Percentiles rank a stretch among this genome's conserved stretches.
These are phyloP conservation scores for Neofusicoccum ribis DNA, from an alignment of 2,329 filamentous ascomycete species.

Conservation along the genomic window DNA sequence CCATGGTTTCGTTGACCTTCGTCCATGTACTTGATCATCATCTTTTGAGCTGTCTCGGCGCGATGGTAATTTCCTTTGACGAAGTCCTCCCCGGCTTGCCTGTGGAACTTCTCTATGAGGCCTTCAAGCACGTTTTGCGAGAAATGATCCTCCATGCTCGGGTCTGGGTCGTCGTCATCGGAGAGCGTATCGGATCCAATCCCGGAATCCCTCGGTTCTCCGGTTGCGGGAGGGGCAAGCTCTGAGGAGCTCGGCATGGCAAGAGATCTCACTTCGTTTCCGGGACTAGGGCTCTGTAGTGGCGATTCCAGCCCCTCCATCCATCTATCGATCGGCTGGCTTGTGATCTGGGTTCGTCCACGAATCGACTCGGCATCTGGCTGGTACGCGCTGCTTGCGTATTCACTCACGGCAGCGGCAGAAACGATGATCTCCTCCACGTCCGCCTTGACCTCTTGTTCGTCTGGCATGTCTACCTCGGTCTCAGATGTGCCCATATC, in stretches of 20 bases:
- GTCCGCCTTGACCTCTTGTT: not conserved
- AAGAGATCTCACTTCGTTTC: not conserved
- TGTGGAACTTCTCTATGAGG: conserved; percentile 8
- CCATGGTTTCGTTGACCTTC: conserved; percentile 8
- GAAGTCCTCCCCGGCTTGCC: not conserved
- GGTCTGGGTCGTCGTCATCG: conserved; percentile 14
- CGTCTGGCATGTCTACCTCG: conserved; percentile 3
- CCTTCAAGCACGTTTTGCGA: not conserved
- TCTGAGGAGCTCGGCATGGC: not conserved
- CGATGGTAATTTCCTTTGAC: conserved; percentile 11
- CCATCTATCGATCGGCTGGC: not conserved
- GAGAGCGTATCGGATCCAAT: conserved; percentile 1
- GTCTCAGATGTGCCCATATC: not conserved
- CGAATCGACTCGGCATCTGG: conserved; percentile 13
- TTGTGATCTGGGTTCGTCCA: not conserved
- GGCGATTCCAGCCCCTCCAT: conserved; percentile 1
- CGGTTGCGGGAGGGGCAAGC: not conserved
- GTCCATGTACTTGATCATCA: conserved; percentile 14
- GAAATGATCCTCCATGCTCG: conserved; percentile 13
- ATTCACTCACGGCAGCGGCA: not conserved
- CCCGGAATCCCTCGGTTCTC: conserved; percentile 1
- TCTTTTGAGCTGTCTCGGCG: conserved; percentile 13
- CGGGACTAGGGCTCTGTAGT: not conserved
- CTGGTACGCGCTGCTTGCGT: conserved; percentile 6
- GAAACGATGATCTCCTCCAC: conserved; percentile 11